Evolutionary conservation across 1,284 basidiomycete genomes (phyloP), one percentile per base, ranked within the genome.

Genomic region (Lignosus rhinocerotis): DNA sequence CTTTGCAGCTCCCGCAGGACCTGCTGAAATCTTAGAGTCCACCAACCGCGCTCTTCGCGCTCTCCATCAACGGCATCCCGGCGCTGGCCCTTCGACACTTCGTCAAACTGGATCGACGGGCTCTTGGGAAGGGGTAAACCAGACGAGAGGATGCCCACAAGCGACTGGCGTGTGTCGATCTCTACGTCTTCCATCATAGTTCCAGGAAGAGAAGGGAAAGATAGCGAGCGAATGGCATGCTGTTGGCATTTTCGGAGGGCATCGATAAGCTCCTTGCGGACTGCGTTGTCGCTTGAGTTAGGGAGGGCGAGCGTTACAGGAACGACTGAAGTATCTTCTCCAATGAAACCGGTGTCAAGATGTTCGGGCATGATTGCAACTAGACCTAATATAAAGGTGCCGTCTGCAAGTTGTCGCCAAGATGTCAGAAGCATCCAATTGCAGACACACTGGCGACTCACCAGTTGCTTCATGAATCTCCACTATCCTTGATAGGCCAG

Each of bases 11-110:
- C 87, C 33, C 75, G 72, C 60, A 88, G 75, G 6, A 91, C 84
- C 62, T 88, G 83, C 63, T 86, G 85, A 66, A 92, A 92, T 44
- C 88, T 76, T 52, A 86, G 67, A 3, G 85, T 80, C 90, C 91
- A 93, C 88, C 89, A 93, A 3, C 83, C 87, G 0, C 90, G 78
- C 65, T 92, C 88, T 69, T 91, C 87, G 42, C 88, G 73, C 67
- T 92, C 90, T 53, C 77, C 76, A 51, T 75, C 71, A 30, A 70
- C 72, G 10, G 63, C 60, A 53, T 73, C 49, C 33, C 51, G 46
- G 3, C 46, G 25, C 9, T 67, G 62, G 32, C 71, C 65, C 14
- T 51, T 53, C 30, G 56, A 25, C 0, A 65, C 65, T 39, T 78
- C 78, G 1, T 72, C 72, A 9, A 81, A 65, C 62, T 87, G 86